These are phyloP conservation scores for Alternaria consortialis DNA, from an alignment of 2,329 filamentous ascomycete species.

Conservation along the genomic window DNA sequence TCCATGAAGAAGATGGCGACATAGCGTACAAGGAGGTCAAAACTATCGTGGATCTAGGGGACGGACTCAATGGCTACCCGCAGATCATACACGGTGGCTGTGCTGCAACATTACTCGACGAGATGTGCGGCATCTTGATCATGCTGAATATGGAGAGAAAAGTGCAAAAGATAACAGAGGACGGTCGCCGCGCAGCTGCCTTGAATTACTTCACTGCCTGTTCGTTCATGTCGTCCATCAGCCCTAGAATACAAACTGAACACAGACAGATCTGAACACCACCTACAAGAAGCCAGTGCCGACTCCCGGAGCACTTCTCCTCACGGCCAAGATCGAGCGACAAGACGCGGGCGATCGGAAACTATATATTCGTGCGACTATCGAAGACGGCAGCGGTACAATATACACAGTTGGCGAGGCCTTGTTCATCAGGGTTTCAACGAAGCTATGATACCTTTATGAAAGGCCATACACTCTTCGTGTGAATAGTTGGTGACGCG, in stretches of 20 bases:
- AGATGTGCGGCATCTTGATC: slow-evolving; percentile 63
- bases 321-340: slow-evolving; percentile 56
- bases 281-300: slow-evolving; percentile 63
- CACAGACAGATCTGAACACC: slow-evolving; percentile 60
- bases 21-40: slow-evolving; percentile 48
- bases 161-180: slow-evolving; percentile 14
- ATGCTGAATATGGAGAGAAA: slow-evolving; percentile 52
- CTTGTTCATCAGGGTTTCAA: slow-evolving; percentile 57
- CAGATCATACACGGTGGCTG: slow-evolving; percentile 67
- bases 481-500: not conserved
- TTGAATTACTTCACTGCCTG: slow-evolving; percentile 47
- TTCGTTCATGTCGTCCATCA: slow-evolving; percentile 24
- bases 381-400: slow-evolving; percentile 60
- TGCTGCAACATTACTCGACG: slow-evolving; percentile 66
- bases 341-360: slow-evolving; percentile 65
- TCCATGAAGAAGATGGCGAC: slow-evolving; percentile 24
- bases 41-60: slow-evolving; percentile 57
- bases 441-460: slow-evolving; percentile 30
- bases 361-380: slow-evolving; percentile 58
- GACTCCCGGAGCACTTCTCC: slow-evolving; percentile 61
- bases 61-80: slow-evolving; percentile 64
- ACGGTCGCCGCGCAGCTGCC: slow-evolving; percentile 9
- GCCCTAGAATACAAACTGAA: slow-evolving; percentile 19
- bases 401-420: slow-evolving; percentile 63
- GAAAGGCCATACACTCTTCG: not conserved